These are phyloP conservation scores for Rhizopogon vesiculosus DNA, from an alignment of 768 basidiomycete genomes.

Conservation along the genomic window DNA sequence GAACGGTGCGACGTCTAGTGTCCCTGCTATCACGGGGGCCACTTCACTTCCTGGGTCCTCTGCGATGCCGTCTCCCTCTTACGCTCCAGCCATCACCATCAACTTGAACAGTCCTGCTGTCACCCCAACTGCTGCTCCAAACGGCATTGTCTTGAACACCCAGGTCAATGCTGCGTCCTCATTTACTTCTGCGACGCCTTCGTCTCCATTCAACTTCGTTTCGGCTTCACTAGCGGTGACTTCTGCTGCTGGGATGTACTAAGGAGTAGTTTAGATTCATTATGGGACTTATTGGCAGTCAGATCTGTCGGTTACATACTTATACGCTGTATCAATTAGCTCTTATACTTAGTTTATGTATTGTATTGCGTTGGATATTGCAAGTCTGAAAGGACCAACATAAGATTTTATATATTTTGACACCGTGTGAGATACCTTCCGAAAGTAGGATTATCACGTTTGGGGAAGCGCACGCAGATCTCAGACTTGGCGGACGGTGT, in stretches of 20 bases:
- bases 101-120: slow-evolving; percentile 5
- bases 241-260: neutral
- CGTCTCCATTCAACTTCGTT: slow-evolving; percentile 1
- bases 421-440: too few relatives aligned
- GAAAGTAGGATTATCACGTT: too few relatives aligned
- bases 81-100: slow-evolving; percentile 2
- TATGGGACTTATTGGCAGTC: neutral
- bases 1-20: neutral
- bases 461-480: too few relatives aligned
- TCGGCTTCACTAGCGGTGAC: neutral
- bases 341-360: neutral
- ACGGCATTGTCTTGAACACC: neutral
- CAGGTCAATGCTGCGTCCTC: neutral
- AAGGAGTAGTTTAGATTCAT: neutral
- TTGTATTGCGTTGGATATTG: neutral
- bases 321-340: neutral
- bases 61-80: neutral
- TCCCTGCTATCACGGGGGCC: neutral
- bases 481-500: too few relatives aligned
- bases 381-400: too few relatives aligned
- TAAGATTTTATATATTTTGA: too few relatives aligned
- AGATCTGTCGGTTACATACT: neutral
- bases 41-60: neutral
- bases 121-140: neutral
- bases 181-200: neutral